Percentiles rank a stretch among this genome's conserved stretches.
phyloP scores from a whole-genome alignment of 1,284 basidiomycete genomes.

The Hemileia vastatrix region DNA sequence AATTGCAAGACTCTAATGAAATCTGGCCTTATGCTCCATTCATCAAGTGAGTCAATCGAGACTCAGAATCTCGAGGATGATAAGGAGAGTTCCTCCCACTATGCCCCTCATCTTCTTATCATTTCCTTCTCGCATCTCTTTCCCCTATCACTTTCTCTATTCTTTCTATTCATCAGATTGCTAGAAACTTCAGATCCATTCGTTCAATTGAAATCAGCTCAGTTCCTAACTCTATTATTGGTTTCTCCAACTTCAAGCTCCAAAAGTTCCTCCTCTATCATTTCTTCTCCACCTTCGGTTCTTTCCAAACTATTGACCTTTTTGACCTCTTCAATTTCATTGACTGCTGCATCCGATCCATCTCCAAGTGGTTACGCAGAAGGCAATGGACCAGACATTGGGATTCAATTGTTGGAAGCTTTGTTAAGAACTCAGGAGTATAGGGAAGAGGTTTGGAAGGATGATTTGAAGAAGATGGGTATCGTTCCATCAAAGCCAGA shows the following conservation, averaged over 20 bases:
- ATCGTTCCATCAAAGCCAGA: background rate
- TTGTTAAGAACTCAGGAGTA: slow-evolving; percentile 71
- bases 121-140: too few species aligned
- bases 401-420: slow-evolving; percentile 78
- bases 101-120: slow-evolving; percentile 7
- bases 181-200: slow-evolving; percentile 85
- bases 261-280: slow-evolving; percentile 46
- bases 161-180: slow-evolving; percentile 50
- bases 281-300: background rate
- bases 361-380: slow-evolving; percentile 28
- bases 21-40: slow-evolving; percentile 77
- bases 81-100: background rate
- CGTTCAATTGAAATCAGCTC: slow-evolving; percentile 75
- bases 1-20: slow-evolving; percentile 52
- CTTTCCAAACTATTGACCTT: too few species aligned
- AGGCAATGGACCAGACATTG: slow-evolving; percentile 75
- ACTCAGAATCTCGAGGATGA: background rate
- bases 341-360: slow-evolving; percentile 9
- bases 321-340: slow-evolving; percentile 23
- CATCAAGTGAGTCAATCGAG: slow-evolving; percentile 55
- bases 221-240: slow-evolving; percentile 77
- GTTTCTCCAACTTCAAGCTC: too few species aligned
- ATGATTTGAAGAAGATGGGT: slow-evolving; percentile 32
- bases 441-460: slow-evolving; percentile 51
- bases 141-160: slow-evolving; percentile 20